Base-by-base conservation (phyloP, 106 monocot species). In the Apostasia shenzhenica region DNA sequence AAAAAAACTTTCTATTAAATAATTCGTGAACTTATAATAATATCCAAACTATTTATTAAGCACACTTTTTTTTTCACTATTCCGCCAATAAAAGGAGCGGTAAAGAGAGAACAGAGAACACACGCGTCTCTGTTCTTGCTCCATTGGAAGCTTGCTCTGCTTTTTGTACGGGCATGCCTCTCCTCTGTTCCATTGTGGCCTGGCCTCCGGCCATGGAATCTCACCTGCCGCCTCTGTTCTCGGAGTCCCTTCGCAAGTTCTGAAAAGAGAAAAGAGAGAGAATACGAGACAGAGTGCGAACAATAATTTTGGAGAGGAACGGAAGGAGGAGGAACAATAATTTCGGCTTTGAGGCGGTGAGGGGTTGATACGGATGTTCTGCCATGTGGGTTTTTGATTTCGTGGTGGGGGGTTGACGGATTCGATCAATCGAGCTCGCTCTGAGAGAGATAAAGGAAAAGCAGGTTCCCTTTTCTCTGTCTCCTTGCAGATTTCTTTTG, bases 131-230 rank as follows among this genome's bases (percentile, higher is more conserved):
- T n/a, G 13, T 6, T 41, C 62, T 62, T 41, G 62, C 13, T 62
- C 45, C 0, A 5, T 62, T 45, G 45, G 45, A 62, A 62, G 62
- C 43, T 44, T 44, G 62, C 62, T 4, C 44, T 41, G 45, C 62
- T 45, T 62, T 62, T 45, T 45, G 62, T 62, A 62, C 62, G 62
- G 62, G 42, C 62, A 62, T 45, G 62, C n/a, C 45, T 62, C 12
- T 43, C 62, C 45, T 62, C 62, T 52, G 52, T 11, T 6, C 52
- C 6, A 9, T 38, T 5, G n/a, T 38, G 7, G 12, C 57, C 57
- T 13, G 13, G 1, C 62, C 13, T 45, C 9, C 45, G 52, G 52
- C 52, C 9, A n/a, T 62, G 62, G 62, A 62, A 45, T 45, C 45
- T 62, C 62, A 44, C 2, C 45, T 4, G 13, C 45, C 45, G 62